These are phyloP conservation scores for Lactarius deliciosus DNA, from an alignment of 768 basidiomycete species.

Conservation along the genomic window DNA sequence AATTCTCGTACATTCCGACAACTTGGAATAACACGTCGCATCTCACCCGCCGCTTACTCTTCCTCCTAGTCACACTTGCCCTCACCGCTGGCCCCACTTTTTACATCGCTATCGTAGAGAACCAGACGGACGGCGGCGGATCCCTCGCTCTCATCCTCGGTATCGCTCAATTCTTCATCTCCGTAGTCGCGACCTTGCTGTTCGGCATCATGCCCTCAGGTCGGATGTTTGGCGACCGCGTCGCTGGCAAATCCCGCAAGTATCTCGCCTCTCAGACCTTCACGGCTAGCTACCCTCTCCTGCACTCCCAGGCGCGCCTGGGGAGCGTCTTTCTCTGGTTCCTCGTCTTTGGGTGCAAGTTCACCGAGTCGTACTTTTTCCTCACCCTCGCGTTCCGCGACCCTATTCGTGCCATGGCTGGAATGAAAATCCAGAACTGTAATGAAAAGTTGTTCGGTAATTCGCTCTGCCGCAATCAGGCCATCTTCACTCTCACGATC, in stretches of 20 bases:
- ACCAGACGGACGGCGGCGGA: slow-evolving; percentile 50
- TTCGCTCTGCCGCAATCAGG: slow-evolving; percentile 86
- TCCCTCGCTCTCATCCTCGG: slow-evolving; percentile 87
- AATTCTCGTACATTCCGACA: slow-evolving; percentile 97
- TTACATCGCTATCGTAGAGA: slow-evolving; percentile 88
- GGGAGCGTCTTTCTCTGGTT: slow-evolving; percentile 85
- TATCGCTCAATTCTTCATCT: slow-evolving; percentile 95
- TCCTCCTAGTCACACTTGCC: slow-evolving; percentile 86
- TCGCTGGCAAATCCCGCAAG: slow-evolving; percentile 91
- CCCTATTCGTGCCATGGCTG: slow-evolving; percentile 92
- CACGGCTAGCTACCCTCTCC: slow-evolving; percentile 87
- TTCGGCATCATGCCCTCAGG: slow-evolving; percentile 94
- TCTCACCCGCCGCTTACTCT: slow-evolving; percentile 85
- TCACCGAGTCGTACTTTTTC: slow-evolving; percentile 97
- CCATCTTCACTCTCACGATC: slow-evolving; percentile 91
- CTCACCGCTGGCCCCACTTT: slow-evolving; percentile 92
- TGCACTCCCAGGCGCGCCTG: slow-evolving; percentile 62
- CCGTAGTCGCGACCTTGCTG: slow-evolving; percentile 78
- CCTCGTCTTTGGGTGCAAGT: slow-evolving; percentile 95
- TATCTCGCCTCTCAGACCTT: slow-evolving; percentile 99
- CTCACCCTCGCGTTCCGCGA: slow-evolving; percentile 91
- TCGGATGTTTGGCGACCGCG: slow-evolving; percentile 98
- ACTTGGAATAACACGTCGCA: slow-evolving; percentile 99
- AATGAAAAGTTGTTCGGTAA: slow-evolving; percentile 82
- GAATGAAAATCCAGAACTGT: slow-evolving; percentile 94